These are phyloP conservation scores for Inga oerstediana DNA, from an alignment of 306 rosid genomes.

Conservation along the genomic window DNA sequence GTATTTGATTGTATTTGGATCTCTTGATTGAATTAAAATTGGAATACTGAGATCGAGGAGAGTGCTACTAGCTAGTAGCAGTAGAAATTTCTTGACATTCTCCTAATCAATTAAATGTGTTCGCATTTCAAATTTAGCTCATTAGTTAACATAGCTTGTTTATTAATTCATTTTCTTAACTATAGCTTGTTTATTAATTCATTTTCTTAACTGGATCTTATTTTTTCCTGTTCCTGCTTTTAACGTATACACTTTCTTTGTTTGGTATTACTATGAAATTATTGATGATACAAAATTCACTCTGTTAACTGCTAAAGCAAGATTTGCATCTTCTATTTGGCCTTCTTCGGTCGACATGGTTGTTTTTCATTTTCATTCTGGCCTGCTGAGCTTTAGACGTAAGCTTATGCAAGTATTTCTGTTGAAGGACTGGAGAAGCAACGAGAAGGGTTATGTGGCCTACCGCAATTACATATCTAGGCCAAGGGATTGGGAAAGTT, in stretches of 20 bases:
- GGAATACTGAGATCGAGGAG: background rate
- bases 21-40: background rate
- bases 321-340: background rate
- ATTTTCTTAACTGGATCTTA: background rate
- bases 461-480: constrained; percentile 70
- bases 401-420: constrained; percentile 20
- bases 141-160: background rate
- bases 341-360: background rate
- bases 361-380: background rate
- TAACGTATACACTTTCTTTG: background rate
- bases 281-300: constrained; percentile 12
- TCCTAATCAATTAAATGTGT: background rate
- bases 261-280: background rate
- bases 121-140: background rate
- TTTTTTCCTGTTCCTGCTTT: background rate
- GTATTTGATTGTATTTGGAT: background rate
- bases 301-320: constrained; percentile 8
- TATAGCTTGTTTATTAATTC: background rate
- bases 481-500: constrained; percentile 83
- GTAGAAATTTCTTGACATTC: background rate
- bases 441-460: constrained; percentile 90
- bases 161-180: background rate
- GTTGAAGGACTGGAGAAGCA: constrained; percentile 93
- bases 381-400: background rate
- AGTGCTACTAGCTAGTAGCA: background rate